A percentile compares a stretch with the other conserved stretches of the same genome.
phyloP scores from a whole-genome alignment of 495 filamentous ascomycete genomes.

The Aspergillus hancockii region DNA sequence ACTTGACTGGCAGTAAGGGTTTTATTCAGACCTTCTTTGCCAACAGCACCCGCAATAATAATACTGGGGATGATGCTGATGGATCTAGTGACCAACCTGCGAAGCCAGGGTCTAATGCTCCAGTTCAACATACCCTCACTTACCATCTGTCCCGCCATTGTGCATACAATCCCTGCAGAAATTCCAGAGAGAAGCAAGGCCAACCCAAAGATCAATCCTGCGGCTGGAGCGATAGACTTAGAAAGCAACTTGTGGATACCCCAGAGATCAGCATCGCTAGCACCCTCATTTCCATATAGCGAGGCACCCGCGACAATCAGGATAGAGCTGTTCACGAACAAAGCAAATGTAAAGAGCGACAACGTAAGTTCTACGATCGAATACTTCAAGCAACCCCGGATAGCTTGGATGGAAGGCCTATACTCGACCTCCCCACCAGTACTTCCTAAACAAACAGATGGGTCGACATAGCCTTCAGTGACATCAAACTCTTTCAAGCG shows the following conservation, averaged over 20 bases:
- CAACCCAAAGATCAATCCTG: slow-evolving; percentile 74
- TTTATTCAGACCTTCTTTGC: slow-evolving; percentile 66
- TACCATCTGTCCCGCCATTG: slow-evolving; percentile 83
- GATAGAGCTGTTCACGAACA: slow-evolving; percentile 93
- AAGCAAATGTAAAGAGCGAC: slow-evolving; percentile 85
- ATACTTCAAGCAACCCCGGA: slow-evolving; percentile 77
- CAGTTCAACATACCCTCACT: slow-evolving; percentile 76
- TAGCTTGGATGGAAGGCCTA: slow-evolving; percentile 74
- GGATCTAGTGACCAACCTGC: slow-evolving; percentile 66
- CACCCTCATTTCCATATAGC: slow-evolving; percentile 59
- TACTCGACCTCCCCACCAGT: slow-evolving; percentile 60
- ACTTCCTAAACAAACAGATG: slow-evolving; percentile 37
- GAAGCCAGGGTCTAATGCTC: slow-evolving; percentile 69
- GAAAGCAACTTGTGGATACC: slow-evolving; percentile 79
- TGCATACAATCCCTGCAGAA: slow-evolving; percentile 78
- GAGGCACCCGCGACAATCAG: slow-evolving; percentile 85
- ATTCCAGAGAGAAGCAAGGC: slow-evolving; percentile 77
- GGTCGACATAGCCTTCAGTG: slow-evolving; percentile 55
- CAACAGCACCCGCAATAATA: slow-evolving; percentile 78
- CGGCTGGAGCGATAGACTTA: slow-evolving; percentile 65
- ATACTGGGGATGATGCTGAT: slow-evolving; percentile 81
- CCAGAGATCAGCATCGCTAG: slow-evolving; percentile 72
- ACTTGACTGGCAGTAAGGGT: slow-evolving; percentile 80
- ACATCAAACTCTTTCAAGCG: slow-evolving; percentile 78
- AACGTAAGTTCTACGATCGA: slow-evolving; percentile 73